Percentiles rank a stretch among this genome's conserved stretches.
Evolutionary conservation across 208 protist species (phyloP).

Genomic region (Plasmodiophora brassicae): DNA sequence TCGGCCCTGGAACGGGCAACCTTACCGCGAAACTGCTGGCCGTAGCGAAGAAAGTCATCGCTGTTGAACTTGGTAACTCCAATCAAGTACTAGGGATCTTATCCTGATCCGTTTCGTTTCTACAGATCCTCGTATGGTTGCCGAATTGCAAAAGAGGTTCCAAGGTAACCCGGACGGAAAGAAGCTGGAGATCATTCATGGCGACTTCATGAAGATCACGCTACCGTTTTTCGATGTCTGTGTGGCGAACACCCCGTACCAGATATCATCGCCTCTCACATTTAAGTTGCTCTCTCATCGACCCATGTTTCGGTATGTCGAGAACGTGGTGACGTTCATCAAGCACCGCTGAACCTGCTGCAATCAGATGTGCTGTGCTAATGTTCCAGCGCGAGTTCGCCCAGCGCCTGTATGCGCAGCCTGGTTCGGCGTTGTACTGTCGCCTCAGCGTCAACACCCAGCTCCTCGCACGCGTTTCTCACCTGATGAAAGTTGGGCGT

Average conservation of each 20-base stretch:
- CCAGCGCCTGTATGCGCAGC: slow-evolving; percentile 91
- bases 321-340: neutral
- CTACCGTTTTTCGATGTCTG: slow-evolving; percentile 99
- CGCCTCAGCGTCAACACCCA: slow-evolving; percentile 97
- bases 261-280: slow-evolving; percentile 97
- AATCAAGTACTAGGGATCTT: too few species aligned
- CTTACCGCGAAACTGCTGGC: slow-evolving; percentile 97
- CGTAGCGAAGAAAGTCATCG: slow-evolving; percentile 85
- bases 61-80: slow-evolving; percentile 96
- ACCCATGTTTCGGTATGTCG: slow-evolving; percentile 67
- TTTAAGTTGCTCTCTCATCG: slow-evolving; percentile 96
- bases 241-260: slow-evolving; percentile 99
- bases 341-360: slow-evolving; percentile 27
- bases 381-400: slow-evolving; percentile 99
- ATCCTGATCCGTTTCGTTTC: too few species aligned
- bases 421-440: slow-evolving; percentile 92
- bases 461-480: slow-evolving; percentile 88
- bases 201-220: slow-evolving; percentile 95
- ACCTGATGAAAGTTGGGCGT: slow-evolving; percentile 92
- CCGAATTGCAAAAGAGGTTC: slow-evolving; percentile 97
- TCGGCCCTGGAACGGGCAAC: slow-evolving; percentile 76
- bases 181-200: slow-evolving; percentile 94
- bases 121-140: slow-evolving; percentile 98
- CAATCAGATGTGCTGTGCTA: slow-evolving; percentile 88
- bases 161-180: slow-evolving; percentile 35